Base-by-base conservation (phyloP, 2,329 filamentous ascomycete species). In the Cladorrhinum sp. region DNA sequence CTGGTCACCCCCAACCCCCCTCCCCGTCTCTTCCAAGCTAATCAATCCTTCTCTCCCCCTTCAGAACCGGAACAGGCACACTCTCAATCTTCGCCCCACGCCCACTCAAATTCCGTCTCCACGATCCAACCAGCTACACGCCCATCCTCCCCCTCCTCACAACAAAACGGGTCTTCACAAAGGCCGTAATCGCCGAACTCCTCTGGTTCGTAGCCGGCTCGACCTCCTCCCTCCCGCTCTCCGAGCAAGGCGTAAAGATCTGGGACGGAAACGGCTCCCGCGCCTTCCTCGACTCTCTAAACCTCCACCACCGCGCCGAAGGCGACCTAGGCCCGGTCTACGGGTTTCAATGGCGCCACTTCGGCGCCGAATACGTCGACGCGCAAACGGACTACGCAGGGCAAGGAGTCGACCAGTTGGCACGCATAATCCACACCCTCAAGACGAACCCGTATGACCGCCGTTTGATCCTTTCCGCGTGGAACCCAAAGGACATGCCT, bases 301-400 rank as follows among this genome's bases (percentile, higher is more conserved):
- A 94, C 0, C 83, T 98, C 6, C 80, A 82, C 0, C 87, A 96
- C 72, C 91, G 94, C 62, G 91, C 86, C 57, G 90, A 88, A 20
- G 95, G 95, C 66, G 95, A 99, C 71, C 81, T 99, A 0, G 95
- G 95, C 0, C 95, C 95, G 28, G 93, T 98, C 0, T 99, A 99
- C 73, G 95, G 95, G 1, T 99, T 99, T 78, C 95, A 99, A 77
- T 99, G 95, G 95, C 90, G 95, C 2, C 94, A 98, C 76, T 99
- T 99, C 71, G 95, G 95, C 55, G 95, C 95, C 3, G 86, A 92
- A 64, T 99, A 99, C 74, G 79, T 87, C 18, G 89, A 94, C 71
- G 83, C 88, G 14, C 80, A 86, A 66, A 83, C 89, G 0, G 92
- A 98, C 73, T 99, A 99, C 76, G 82, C 86, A 0, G 92, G 91